Percentiles rank a stretch among this genome's conserved stretches.
phyloP scores from a whole-genome alignment of 2,329 filamentous ascomycete species.

The Xylariaceae sp. region DNA sequence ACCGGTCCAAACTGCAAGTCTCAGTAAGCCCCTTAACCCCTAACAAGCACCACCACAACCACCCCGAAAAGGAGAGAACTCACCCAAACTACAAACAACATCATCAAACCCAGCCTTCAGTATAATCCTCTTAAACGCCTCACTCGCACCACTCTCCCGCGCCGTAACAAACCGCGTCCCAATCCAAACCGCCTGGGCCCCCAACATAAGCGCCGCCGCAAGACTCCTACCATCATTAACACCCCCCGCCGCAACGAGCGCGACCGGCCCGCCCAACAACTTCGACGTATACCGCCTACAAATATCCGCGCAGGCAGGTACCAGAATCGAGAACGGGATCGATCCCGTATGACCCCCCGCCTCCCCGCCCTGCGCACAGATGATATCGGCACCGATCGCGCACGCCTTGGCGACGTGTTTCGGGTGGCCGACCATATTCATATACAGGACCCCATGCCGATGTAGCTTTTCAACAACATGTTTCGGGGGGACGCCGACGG shows the following conservation, averaged over 20 bases:
- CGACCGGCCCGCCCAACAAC: background rate
- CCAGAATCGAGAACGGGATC: constrained; percentile 81
- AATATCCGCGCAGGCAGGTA: constrained; percentile 49
- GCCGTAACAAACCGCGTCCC: constrained; percentile 76
- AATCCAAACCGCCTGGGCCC: constrained; percentile 70
- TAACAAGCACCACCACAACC: too few species aligned
- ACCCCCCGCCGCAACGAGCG: constrained; percentile 86
- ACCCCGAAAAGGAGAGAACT: background rate
- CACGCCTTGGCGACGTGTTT: constrained; percentile 43
- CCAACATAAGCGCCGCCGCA: constrained; percentile 86
- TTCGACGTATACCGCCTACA: background rate
- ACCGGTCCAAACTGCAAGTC: background rate
- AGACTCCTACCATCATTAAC: constrained; percentile 86
- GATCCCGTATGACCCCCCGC: constrained; percentile 92
- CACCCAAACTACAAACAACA: background rate
- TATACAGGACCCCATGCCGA: constrained; percentile 78
- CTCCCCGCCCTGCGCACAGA: constrained; percentile 95
- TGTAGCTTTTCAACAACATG: constrained; percentile 32
- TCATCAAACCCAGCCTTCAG: constrained; percentile 11
- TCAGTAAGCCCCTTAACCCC: background rate
- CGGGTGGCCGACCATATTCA: constrained; percentile 99
- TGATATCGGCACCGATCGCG: constrained; percentile 71
- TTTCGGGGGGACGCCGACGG: constrained; percentile 31
- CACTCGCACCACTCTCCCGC: constrained; percentile 12
- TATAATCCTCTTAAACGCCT: constrained; percentile 11